phyloP scores from a whole-genome alignment of 1,139 yeast genomes.

The Keqinozyma sinolaborantium region DNA sequence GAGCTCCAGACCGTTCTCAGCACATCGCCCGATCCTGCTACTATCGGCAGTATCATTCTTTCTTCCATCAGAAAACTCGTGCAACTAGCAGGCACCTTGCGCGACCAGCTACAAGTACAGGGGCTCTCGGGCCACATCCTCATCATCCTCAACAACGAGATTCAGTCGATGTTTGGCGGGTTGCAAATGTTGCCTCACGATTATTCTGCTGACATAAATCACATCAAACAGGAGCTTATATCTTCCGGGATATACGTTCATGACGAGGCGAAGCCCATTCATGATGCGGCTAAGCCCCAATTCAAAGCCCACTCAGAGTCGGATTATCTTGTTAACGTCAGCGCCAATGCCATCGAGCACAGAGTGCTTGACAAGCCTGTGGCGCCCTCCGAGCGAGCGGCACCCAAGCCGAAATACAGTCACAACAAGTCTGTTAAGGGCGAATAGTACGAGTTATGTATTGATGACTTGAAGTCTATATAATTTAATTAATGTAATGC shows the following conservation, averaged over 20 bases:
- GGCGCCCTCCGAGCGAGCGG: too few species aligned
- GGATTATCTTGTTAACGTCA: slow-evolving; percentile 11
- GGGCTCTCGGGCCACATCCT: neutral
- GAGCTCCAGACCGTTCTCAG: slow-evolving; percentile 14
- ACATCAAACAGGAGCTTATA: too few species aligned
- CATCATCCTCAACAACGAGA: slow-evolving; percentile 4
- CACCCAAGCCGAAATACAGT: too few species aligned
- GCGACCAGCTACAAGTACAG: too few species aligned
- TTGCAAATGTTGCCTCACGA: slow-evolving; percentile 4
- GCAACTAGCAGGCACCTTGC: neutral
- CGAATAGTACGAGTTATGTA: slow-evolving; percentile 5
- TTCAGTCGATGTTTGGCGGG: slow-evolving; percentile 7
- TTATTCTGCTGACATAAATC: too few species aligned
- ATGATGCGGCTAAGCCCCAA: too few species aligned
- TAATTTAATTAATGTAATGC: slow-evolving; percentile 3
- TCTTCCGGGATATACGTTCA: too few species aligned
- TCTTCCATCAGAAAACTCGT: neutral
- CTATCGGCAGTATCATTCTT: neutral
- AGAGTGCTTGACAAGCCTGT: slow-evolving; percentile 5
- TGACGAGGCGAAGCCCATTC: too few species aligned
- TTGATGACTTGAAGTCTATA: slow-evolving; percentile 2
- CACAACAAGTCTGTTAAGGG: slow-evolving; percentile 10
- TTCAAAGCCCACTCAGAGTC: slow-evolving; percentile 9
- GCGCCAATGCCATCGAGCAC: slow-evolving; percentile 14
- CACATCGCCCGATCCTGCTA: neutral